Base-by-base conservation (phyloP, 306 rosid species). In the Bauhinia variegata region DNA sequence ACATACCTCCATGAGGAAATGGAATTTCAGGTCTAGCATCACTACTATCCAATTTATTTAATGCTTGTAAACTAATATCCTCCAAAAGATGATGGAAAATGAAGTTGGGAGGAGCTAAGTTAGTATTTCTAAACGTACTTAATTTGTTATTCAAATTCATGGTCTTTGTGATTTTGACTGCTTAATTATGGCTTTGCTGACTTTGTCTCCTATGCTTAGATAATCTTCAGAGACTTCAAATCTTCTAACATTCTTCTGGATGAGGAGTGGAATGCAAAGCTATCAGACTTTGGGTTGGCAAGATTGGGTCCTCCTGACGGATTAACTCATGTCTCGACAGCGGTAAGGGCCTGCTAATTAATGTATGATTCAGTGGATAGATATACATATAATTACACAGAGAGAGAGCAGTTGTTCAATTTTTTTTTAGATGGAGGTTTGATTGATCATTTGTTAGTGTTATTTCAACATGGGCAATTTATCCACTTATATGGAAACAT, bases 301-400 rank as follows among this genome's bases (percentile, higher is more conserved):
- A 84, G 99, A 80, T 85, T 93, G 80, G 97, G 99, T 57, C 99
- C 97, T 33, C 46, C 95, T 10, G 99, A 93, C 72, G 99, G 99
- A 63, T 72, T 84, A 61, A 90, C 97, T 75, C 99, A 93, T 38
- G 96, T 93, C 80, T 90, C 99, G 36, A 93, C 99, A 38, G 97
- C 95, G 86, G 99, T 93, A 93, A 70, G 96, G 14, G 58, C 67
- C 5, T 79, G 65, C 60, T 38, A 13, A 52, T 47, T 61, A 41
- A 60, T 62, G 62, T 48, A 17, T 9, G 15, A 64, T 57, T 78
- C 60, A 44, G 36, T 57, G 12, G 48, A 64, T 70, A 58, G 47
- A 76, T 44, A 43, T 43, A 15, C 56, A 65, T 43, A 38, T 73
- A 46, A 7, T 38, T n/a, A 18, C 68, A 49, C 33, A 54, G 33